Base-by-base conservation (phyloP, 495 filamentous ascomycete species). In the Amniculicola lignicola region DNA sequence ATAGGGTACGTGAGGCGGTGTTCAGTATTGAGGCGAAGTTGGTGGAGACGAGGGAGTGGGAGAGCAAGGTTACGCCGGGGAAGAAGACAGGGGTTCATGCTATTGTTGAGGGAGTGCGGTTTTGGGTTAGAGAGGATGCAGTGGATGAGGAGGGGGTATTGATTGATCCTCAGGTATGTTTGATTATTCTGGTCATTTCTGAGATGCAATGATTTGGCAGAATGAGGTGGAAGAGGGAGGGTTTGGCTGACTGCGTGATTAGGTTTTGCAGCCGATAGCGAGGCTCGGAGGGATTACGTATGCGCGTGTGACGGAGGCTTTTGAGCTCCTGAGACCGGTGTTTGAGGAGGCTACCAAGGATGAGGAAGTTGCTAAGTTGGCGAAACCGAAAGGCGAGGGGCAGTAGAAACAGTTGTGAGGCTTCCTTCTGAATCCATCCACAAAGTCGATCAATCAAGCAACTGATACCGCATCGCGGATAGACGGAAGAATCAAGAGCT, bases 121-220 rank as follows among this genome's bases (percentile, higher is more conserved):
- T 98, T 64, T 95, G 90, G 88, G 89, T 82, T 10, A 71, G 91
- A 40, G 90, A 96, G 66, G 92, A 96, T 74, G 89, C 89, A 10
- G 73, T 96, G 5, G 85, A 94, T 61, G 80, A 88, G 65, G 83
- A 87, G 14, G 79, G 75, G 64, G 88, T 81, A 54, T 51, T 84
- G 22, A 74, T 97, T 28, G 84, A 93, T 71, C 75, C 88, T 12
- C 77, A 75, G 40, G 69, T 72, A 54, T 16, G 60, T 44, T 39
- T 4, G 18, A 12, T 24, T 22, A 38, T n/a, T n/a, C 27, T 56
- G 27, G 29, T 33, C 29, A 9, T n/a, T 33, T n/a, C n/a, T n/a
- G n/a, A n/a, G n/a, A n/a, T n/a, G n/a, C n/a, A n/a, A n/a, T n/a
- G n/a, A n/a, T n/a, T n/a, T n/a, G n/a, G n/a, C n/a, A n/a, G n/a